Evolutionary conservation across 495 filamentous ascomycete genomes (phyloP), one percentile per base, ranked within the genome.

Genomic region (Amphirosellinia nigrospora): DNA sequence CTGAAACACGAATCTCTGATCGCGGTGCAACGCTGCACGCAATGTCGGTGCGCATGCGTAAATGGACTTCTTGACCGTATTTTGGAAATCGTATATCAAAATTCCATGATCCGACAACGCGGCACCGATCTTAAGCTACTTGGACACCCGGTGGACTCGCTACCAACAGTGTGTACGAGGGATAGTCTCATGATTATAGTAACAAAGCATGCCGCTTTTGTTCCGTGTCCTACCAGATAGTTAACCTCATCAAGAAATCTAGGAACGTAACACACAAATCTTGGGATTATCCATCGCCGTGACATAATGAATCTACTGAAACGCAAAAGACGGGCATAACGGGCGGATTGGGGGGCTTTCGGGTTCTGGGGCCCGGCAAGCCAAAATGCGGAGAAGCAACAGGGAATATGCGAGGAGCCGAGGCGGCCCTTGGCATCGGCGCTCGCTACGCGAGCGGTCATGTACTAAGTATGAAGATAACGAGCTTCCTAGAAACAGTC

Each of bases 311-410:
- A 21, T 36, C 19, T 36, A 30, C 30, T 10, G 19, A 21, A 21
- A 4, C 28, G 10, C 30, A 34, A 56, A 36, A 43, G 41, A 64
- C 23, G 26, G 28, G 61, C 55, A 26, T 13, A 64, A 64, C 10
- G 30, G 28, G 43, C 43, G 43, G 43, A 38, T 36, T 64, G 39
- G 36, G 16, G 8, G 38, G 28, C 19, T 58, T 16, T 58, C 19
- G 28, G 28, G 3, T 45, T 45, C 13, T 61, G 58, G 34, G 58
- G 58, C 3, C 41, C 58, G 36, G 28, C 58, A 26, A n/a, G 60
- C 60, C 39, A 63, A 46, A 39, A 26, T 32, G 60, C 60, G 60
- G 60, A 45, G 60, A 63, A 45, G 26, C 59, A 43, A 21, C 21
- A 34, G 41, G 23, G 60, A n/a, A n/a, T 13, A 64, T 10, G 23